Evolutionary conservation across 2,329 filamentous ascomycete species (phyloP), one percentile per base, ranked within the genome.

Genomic region (Canariomyces notabilis): DNA sequence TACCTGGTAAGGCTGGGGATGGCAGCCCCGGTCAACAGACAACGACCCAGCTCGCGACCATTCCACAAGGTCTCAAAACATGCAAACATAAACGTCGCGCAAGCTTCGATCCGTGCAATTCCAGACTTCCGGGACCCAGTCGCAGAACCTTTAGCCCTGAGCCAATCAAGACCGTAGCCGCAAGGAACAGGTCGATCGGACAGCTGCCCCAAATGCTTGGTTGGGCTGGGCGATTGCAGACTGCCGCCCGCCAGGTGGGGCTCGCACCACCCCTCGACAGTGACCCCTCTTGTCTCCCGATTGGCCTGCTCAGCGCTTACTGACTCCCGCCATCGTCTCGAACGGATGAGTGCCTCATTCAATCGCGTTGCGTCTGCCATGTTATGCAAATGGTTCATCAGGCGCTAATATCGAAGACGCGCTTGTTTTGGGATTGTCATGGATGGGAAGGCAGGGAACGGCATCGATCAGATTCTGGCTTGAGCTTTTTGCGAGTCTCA

Each of bases 391-490:
- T 11, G 11, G 15, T 38, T 36, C 32, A 36, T 20, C 9, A 22
- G 48, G 46, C 51, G 49, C 51, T 48, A 54, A 44, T 4, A 19
- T 12, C 5, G 11, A n/a, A 14, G 37, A 16, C 42, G 49, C 49
- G 49, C 46, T 52, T 52, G 49, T 52, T 49, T n/a, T 52, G 39
- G 43, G 37, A 29, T 44, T 33, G 20, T 11, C 15, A n/a, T 37
- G 23, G 4, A 9, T 35, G 38, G 16, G 16, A 41, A 33, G 11
- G 33, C 40, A 37, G 15, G 34, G 21, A 47, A 37, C 22, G 31
- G 14, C 7, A 20, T n/a, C n/a, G n/a, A n/a, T n/a, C n/a, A n/a
- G n/a, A n/a, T n/a, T n/a, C n/a, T n/a, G n/a, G n/a, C n/a, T n/a
- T n/a, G n/a, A n/a, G n/a, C n/a, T n/a, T n/a, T n/a, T n/a, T n/a